These are phyloP conservation scores for Radiomyces spectabilis DNA, from an alignment of 192 early-diverging fungal genomes.

Conservation along the genomic window DNA sequence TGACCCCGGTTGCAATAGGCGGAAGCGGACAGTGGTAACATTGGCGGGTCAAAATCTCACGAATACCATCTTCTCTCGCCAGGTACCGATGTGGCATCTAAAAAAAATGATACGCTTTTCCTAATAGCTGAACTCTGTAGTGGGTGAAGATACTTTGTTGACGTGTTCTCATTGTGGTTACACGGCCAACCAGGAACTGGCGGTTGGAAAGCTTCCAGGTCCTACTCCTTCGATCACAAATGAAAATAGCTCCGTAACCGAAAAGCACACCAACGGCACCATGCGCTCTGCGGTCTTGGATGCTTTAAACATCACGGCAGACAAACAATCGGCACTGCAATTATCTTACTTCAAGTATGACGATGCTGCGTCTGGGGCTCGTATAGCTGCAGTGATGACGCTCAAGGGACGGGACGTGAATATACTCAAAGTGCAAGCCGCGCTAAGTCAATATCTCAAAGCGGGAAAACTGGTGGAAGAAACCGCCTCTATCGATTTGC, in stretches of 20 bases:
- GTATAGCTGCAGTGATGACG: background rate
- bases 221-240: background rate
- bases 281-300: background rate
- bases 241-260: background rate
- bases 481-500: background rate
- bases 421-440: constrained; percentile 9
- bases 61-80: constrained; percentile 79
- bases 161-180: constrained; percentile 69
- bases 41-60: constrained; percentile 83
- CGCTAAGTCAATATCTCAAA: background rate
- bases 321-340: too few relatives aligned
- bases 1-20: too few relatives aligned
- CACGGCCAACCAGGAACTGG: constrained; percentile 80
- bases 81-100: too few relatives aligned
- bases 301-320: background rate
- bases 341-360: background rate
- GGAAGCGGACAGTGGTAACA: constrained; percentile 87
- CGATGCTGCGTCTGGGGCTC: background rate
- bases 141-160: constrained; percentile 79
- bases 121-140: too few relatives aligned
- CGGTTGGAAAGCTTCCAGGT: constrained; percentile 38
- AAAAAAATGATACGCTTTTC: too few relatives aligned
- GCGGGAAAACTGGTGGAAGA: background rate
- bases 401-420: constrained; percentile 1
- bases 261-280: background rate